Evolutionary conservation across 441 rosid species (phyloP).

Genomic region (Dalechampia spathulata): DNA sequence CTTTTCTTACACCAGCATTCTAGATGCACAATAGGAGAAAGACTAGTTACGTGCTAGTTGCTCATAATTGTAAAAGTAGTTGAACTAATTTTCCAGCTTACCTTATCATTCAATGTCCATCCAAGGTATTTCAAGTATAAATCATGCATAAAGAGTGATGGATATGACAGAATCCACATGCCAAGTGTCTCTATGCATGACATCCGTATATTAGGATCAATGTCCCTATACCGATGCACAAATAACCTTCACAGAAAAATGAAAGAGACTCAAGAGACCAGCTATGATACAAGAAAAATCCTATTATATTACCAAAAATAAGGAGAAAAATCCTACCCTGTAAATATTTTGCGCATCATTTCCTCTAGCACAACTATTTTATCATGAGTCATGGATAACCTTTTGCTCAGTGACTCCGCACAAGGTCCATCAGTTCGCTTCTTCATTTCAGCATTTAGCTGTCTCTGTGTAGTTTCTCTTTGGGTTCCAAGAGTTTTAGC

Average conservation of each 20-base stretch:
- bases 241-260: slow-evolving; percentile 67
- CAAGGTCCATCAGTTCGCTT: slow-evolving; percentile 82
- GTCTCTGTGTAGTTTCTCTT: slow-evolving; percentile 96
- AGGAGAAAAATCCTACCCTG: slow-evolving; percentile 52
- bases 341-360: slow-evolving; percentile 98
- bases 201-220: slow-evolving; percentile 82
- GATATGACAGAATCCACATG: slow-evolving; percentile 85
- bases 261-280: slow-evolving; percentile 12
- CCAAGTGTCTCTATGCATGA: slow-evolving; percentile 98
- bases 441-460: slow-evolving; percentile 88
- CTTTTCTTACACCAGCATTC: slow-evolving; percentile 93
- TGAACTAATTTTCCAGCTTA: slow-evolving; percentile 33
- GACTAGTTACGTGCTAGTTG: slow-evolving; percentile 13
- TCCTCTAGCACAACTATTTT: slow-evolving; percentile 77
- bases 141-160: slow-evolving; percentile 88
- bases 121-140: slow-evolving; percentile 95
- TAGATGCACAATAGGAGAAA: slow-evolving; percentile 27
- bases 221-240: slow-evolving; percentile 95
- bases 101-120: slow-evolving; percentile 99
- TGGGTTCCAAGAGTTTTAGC: slow-evolving; percentile 84
- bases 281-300: neutral
- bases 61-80: slow-evolving; percentile 8
- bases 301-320: neutral
- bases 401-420: slow-evolving; percentile 78
- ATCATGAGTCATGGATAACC: slow-evolving; percentile 76